Evolutionary conservation across 257 asterid species (phyloP).

Genomic region (Cinchona pubescens): DNA sequence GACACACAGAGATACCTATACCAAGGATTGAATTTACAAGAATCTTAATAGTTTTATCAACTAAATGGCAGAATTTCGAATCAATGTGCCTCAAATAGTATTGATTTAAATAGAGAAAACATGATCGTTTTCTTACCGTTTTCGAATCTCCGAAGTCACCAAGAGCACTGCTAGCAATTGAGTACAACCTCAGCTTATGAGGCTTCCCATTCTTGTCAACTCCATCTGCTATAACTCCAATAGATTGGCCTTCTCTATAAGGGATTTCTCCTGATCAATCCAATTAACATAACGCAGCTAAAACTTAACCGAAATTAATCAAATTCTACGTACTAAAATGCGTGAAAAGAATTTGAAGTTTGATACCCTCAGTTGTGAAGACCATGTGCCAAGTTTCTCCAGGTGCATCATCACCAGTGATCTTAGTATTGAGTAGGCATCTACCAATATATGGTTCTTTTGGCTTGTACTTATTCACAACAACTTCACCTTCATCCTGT

Average conservation of each 20-base stretch:
- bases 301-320: background rate
- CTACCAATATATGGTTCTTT: slow-evolving; percentile 81
- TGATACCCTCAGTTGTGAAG: slow-evolving; percentile 84
- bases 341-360: background rate
- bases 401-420: slow-evolving; percentile 97
- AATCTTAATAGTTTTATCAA: background rate
- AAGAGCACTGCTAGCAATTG: slow-evolving; percentile 96
- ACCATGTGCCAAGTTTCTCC: slow-evolving; percentile 99
- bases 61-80: no score
- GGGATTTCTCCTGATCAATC: slow-evolving; percentile 72
- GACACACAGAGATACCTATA: slow-evolving; percentile 90
- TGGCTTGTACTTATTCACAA: slow-evolving; percentile 85
- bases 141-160: slow-evolving; percentile 98
- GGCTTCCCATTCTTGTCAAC: slow-evolving; percentile 92
- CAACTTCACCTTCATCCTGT: slow-evolving; percentile 78
- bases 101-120: background rate
- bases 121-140: slow-evolving; percentile 43
- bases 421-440: slow-evolving; percentile 94
- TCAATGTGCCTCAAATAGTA: background rate
- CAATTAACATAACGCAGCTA: slow-evolving; percentile 12
- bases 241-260: slow-evolving; percentile 95
- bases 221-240: slow-evolving; percentile 93
- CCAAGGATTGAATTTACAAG: slow-evolving; percentile 2
- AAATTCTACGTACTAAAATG: background rate
- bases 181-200: slow-evolving; percentile 88